Conservation (phyloP, 1,139 yeast species). For the Candida glucosophila region DNA sequence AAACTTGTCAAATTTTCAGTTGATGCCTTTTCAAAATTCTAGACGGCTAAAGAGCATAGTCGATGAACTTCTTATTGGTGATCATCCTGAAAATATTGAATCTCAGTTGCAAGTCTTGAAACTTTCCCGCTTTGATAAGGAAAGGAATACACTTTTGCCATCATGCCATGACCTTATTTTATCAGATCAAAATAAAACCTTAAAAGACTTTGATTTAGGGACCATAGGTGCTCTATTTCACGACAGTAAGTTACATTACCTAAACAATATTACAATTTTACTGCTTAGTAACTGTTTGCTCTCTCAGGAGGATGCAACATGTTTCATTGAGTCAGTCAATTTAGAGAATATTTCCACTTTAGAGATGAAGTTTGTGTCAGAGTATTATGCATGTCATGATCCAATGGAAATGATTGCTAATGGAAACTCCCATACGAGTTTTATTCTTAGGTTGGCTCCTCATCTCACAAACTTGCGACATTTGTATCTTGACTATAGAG, state of each 20-base stretch:
- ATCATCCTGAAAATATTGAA: conserved; percentile 6
- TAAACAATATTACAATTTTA: conserved; percentile 14
- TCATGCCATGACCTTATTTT: conserved; percentile 8
- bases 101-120: conserved; percentile 11
- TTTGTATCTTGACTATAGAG: conserved; percentile 37
- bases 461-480: conserved; percentile 16
- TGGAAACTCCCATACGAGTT: conserved; percentile 14
- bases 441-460: conserved; percentile 19
- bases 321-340: conserved; percentile 13
- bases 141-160: conserved; percentile 11
- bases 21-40: conserved; percentile 20
- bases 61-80: conserved; percentile 10
- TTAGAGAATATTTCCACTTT: conserved; percentile 14
- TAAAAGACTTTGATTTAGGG: conserved; percentile 8
- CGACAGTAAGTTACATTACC: conserved; percentile 8
- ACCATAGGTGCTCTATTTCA: conserved; percentile 9
- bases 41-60: conserved; percentile 12
- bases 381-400: conserved; percentile 10
- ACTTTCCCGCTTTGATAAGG: conserved; percentile 13
- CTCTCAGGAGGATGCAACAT: conserved; percentile 14
- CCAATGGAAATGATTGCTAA: conserved; percentile 1
- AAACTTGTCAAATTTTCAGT: conserved; percentile 16
- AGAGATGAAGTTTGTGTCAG: conserved; percentile 21
- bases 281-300: conserved; percentile 21
- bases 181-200: conserved; percentile 2